Evolutionary conservation across 805 yeast genomes (phyloP), one percentile per base, ranked within the genome.

Genomic region (Barnettozyma populi): DNA sequence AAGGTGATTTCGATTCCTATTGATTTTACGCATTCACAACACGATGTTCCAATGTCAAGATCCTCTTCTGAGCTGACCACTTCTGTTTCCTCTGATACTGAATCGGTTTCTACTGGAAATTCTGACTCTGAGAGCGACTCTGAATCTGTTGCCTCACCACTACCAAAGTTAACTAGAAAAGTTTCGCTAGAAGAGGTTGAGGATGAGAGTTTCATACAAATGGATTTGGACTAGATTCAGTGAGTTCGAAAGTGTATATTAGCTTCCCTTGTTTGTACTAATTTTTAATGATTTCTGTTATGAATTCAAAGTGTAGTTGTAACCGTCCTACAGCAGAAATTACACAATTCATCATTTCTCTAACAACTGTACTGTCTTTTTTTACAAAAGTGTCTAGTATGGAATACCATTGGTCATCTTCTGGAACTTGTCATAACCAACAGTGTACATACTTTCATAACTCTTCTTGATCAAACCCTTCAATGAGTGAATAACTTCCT

Each of bases 371-470:
- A 29, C 32, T 29, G 32, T 29, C 13, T 29, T 13, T 24, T 23
- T 23, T 23, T 23, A 23, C 25, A 21, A 24, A 42, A 42, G 23
- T 6, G 31, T n/a, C 31, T 34, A 90, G 61, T 90, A 92, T 16
- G 99, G 99, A 65, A 94, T 94, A 49, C 99, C 99, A 60, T 94
- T 94, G 34, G 99, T 94, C 55, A 94, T 65, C 60, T 95, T 75
- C 69, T 94, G 99, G 80, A 94, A 94, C 70, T 90, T 97, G 63
- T 94, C 99, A 66, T 94, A 94, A 19, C 97, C 98, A 62, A 84
- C 86, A 32, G 99, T 94, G 61, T 84, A 89, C 59, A 80, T 70
- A 67, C 95, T 86, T 66, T 92, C 98, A 66, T 81, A 85, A 49
- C 95, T 82, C 69, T 84, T 86, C 54, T 73, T 75, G 52, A 94